These are phyloP conservation scores for Amauroascus niger DNA, from an alignment of 2,329 filamentous ascomycete species.

Conservation along the genomic window DNA sequence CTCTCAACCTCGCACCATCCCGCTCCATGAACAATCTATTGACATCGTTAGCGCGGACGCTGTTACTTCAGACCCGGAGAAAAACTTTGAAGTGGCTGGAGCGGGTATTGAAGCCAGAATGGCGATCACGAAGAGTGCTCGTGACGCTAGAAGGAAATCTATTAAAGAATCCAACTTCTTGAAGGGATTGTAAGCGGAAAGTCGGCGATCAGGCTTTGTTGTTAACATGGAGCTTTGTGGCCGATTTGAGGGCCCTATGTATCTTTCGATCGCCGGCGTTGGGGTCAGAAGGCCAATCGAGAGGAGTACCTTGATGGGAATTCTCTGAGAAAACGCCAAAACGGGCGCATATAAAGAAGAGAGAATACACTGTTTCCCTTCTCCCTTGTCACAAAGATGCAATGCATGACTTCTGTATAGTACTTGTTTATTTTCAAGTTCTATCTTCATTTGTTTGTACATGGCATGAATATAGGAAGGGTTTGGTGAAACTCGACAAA, in stretches of 20 bases:
- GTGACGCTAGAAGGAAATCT: slow-evolving; percentile 37
- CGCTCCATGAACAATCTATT: slow-evolving; percentile 37
- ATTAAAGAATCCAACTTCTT: slow-evolving; percentile 43
- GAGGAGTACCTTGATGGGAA: not conserved
- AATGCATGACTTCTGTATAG: not conserved
- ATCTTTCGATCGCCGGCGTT: not conserved
- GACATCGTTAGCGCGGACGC: slow-evolving; percentile 35
- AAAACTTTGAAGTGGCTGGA: slow-evolving; percentile 26
- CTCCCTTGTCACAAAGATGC: not conserved
- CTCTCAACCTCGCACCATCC: slow-evolving; percentile 33
- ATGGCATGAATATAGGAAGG: no score
- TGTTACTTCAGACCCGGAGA: slow-evolving; percentile 18
- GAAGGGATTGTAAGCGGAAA: slow-evolving; percentile 34
- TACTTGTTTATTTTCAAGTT: not conserved
- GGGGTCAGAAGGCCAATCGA: not conserved
- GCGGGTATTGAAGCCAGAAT: slow-evolving; percentile 31
- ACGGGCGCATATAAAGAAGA: not conserved
- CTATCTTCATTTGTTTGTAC: not conserved
- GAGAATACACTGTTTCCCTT: not conserved
- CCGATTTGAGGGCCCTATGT: not conserved
- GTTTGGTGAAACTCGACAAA: no score
- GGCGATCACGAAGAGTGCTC: slow-evolving; percentile 38
- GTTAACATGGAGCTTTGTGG: not conserved
- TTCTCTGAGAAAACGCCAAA: not conserved
- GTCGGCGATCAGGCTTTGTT: not conserved